phyloP scores from a whole-genome alignment of 495 filamentous ascomycete species.

The Lophiotrema nucula region DNA sequence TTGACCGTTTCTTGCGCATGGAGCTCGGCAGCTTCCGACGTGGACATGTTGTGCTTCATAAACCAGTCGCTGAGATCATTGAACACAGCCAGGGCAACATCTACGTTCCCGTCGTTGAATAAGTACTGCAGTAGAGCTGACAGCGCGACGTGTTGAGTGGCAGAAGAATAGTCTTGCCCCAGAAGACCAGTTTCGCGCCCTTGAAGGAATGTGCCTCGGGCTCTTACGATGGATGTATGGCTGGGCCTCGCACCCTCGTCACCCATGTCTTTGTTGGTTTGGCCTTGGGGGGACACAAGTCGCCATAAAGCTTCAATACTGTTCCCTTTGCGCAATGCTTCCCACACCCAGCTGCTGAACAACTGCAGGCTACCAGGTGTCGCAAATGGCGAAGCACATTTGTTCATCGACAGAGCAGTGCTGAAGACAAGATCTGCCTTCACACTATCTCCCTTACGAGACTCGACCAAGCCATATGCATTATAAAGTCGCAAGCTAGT shows the following conservation, averaged over 20 bases:
- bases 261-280: conserved; percentile 1
- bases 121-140: conserved; percentile 66
- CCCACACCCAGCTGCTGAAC: conserved; percentile 73
- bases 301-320: conserved; percentile 48
- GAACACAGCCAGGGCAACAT: conserved; percentile 42
- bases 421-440: conserved; percentile 64
- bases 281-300: conserved; percentile 47
- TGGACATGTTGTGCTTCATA: conserved; percentile 18
- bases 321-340: conserved; percentile 54
- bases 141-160: conserved; percentile 56
- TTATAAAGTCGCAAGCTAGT: conserved; percentile 71
- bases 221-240: conserved; percentile 27
- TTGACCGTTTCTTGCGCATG: conserved; percentile 46
- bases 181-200: conserved; percentile 35
- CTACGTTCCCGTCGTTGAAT: conserved; percentile 39
- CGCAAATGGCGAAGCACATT: conserved; percentile 42
- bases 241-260: conserved; percentile 9
- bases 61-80: conserved; percentile 41
- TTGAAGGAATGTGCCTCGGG: conserved; percentile 6
- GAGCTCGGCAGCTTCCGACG: conserved; percentile 31
- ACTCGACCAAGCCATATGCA: conserved; percentile 73
- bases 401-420: conserved; percentile 60
- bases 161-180: conserved; percentile 55
- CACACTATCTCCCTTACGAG: conserved; percentile 52
- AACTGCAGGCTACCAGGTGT: conserved; percentile 53